These are phyloP conservation scores for Calonectria hawksworthii DNA, from an alignment of 2,329 filamentous ascomycete genomes.

Conservation along the genomic window DNA sequence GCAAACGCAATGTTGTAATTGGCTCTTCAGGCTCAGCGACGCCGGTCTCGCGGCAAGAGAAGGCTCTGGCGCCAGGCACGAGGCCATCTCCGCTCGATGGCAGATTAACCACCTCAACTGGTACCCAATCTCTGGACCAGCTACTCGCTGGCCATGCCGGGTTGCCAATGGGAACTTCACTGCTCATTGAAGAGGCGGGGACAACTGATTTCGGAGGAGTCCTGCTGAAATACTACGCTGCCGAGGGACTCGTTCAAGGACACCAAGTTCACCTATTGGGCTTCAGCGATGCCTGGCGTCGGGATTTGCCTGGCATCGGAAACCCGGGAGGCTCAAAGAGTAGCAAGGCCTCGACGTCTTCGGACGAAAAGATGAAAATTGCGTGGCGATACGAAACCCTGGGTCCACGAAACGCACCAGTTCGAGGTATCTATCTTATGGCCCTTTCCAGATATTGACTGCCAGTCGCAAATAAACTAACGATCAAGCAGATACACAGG, in stretches of 20 bases:
- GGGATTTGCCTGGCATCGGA: slow-evolving; percentile 83
- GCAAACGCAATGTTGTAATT: slow-evolving; percentile 69
- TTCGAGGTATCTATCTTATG: slow-evolving; percentile 74
- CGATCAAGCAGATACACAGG: slow-evolving; percentile 34
- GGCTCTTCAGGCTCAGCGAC: slow-evolving; percentile 45
- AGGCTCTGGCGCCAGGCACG: slow-evolving; percentile 63
- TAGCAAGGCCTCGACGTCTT: slow-evolving; percentile 54
- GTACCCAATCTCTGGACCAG: slow-evolving; percentile 86
- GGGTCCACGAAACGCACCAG: slow-evolving; percentile 74
- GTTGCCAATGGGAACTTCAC: slow-evolving; percentile 82
- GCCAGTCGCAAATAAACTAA: not conserved
- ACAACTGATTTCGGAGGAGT: slow-evolving; percentile 95
- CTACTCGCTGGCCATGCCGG: slow-evolving; percentile 90
- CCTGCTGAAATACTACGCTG: slow-evolving; percentile 89
- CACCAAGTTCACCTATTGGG: slow-evolving; percentile 91
- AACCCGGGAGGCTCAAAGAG: slow-evolving; percentile 56
- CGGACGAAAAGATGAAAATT: slow-evolving; percentile 93
- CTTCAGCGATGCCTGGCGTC: slow-evolving; percentile 82
- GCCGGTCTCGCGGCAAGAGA: slow-evolving; percentile 48
- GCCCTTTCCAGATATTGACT: not conserved
- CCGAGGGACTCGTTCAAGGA: slow-evolving; percentile 92
- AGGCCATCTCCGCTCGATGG: slow-evolving; percentile 92
- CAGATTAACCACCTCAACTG: slow-evolving; percentile 90
- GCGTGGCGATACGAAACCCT: slow-evolving; percentile 96
- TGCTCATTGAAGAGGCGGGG: slow-evolving; percentile 89